Base-by-base conservation (phyloP, 768 basidiomycete species). In the Rhizopogon vinicolor region DNA sequence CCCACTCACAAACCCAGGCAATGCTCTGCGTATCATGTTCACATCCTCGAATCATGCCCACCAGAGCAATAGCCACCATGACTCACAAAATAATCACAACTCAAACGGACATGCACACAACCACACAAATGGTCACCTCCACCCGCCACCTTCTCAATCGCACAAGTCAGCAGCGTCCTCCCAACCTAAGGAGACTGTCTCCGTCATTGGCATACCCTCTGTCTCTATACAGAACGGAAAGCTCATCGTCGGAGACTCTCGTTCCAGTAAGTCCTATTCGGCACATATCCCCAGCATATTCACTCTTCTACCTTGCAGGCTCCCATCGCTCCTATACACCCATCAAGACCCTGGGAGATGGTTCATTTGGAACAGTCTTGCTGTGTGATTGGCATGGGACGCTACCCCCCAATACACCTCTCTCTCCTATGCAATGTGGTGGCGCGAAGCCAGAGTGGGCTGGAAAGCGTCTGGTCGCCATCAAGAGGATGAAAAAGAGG, bases 371-470 rank as follows among this genome's bases (percentile, higher is more conserved):
- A 51, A 98, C 94, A 3, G 97, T 99, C 61, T 93, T 91, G 86
- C 82, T 99, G 63, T 97, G 95, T 73, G 97, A 99, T 80, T 99
- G 96, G 96, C 93, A 97, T 79, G 92, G 91, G 67, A 85, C 90
- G 58, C 78, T 98, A 68, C 92, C 93, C 68, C 86, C 92, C 71
- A 89, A 91, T 78, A 91, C 91, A 51, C 87, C 88, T 42, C 74
- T 93, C 59, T 93, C 93, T 19, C 90, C 94, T 39, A 97, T 97
- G 95, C 94, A 97, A 70, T 92, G 92, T 72, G 91, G 92, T 48
- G 89, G 88, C 50, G 93, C 53, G 91, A 77, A 93, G 60, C 90
- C 93, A 58, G 96, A 98, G 71, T 99, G 95, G 87, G 80, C 82
- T 48, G 93, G 92, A 54, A 98, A 94, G 75, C 83, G 91, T 56